Evolutionary conservation across 169 alveolate genomes (phyloP).

Genomic region (Cryptosporidium viatorum): DNA sequence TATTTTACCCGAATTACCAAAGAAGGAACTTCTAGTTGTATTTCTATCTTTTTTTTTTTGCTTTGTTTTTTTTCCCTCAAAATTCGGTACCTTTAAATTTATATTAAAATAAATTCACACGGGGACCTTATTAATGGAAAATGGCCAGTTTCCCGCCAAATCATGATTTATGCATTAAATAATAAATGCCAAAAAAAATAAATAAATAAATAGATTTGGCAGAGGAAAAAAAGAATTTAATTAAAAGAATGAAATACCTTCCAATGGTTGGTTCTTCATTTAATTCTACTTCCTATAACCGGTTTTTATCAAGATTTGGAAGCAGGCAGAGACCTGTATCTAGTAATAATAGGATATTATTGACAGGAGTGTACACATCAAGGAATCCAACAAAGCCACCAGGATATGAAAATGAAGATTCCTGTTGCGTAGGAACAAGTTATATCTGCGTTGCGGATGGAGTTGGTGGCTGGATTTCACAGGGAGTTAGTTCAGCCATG

Average conservation of each 20-base stretch:
- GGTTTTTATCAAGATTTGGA: conserved; percentile 23
- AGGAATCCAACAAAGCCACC: conserved; percentile 45
- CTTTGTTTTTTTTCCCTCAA: not conserved
- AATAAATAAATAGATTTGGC: conserved; percentile 19
- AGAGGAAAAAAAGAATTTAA: conserved; percentile 2
- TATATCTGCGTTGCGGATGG: conserved; percentile 71
- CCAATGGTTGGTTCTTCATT: conserved; percentile 13
- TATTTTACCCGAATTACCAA: not conserved
- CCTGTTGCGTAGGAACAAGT: conserved; percentile 25
- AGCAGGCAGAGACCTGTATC: not conserved
- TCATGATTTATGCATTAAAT: conserved; percentile 15
- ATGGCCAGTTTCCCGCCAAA: conserved; percentile 20
- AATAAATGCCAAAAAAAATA: not conserved
- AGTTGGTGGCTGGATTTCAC: conserved; percentile 70
- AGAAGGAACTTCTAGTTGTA: not conserved
- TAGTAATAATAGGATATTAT: not conserved
- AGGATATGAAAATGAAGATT: conserved; percentile 59
- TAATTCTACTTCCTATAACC: conserved; percentile 2
- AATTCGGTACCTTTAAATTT: conserved; percentile 1
- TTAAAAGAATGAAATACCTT: conserved; percentile 15
- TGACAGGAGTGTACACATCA: conserved; percentile 40
- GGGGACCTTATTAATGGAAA: conserved; percentile 33
- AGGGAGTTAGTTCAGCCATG: conserved; percentile 52
- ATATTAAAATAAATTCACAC: not conserved
- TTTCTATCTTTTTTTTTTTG: not conserved